These are phyloP conservation scores for Eutrema salsugineum DNA, from an alignment of 441 rosid genomes.

Conservation along the genomic window DNA sequence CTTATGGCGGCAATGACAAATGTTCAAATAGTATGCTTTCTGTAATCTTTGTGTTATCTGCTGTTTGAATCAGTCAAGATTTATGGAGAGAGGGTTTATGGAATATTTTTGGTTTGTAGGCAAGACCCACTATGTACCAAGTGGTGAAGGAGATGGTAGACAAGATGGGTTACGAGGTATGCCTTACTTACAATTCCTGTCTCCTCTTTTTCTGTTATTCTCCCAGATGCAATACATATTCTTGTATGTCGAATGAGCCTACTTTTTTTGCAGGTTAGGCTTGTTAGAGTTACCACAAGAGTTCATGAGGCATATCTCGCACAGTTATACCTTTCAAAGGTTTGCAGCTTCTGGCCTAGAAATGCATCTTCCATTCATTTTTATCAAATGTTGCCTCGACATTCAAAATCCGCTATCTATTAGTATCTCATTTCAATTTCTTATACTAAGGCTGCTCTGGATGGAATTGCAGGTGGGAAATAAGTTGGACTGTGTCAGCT, in stretches of 20 bases:
- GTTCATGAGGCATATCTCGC: conserved; percentile 89
- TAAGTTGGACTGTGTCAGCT: conserved; percentile 55
- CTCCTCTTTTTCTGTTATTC: background rate
- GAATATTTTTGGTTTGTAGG: conserved; percentile 38
- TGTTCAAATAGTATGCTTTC: conserved; percentile 63
- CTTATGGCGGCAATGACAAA: conserved; percentile 89
- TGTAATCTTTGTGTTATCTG: background rate
- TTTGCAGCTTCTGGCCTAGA: conserved; percentile 5
- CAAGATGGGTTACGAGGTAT: conserved; percentile 79
- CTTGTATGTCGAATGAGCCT: background rate
- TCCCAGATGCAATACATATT: background rate
- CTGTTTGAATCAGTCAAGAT: background rate
- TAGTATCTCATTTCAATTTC: background rate
- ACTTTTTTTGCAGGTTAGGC: conserved; percentile 59
- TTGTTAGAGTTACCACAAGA: conserved; percentile 81
- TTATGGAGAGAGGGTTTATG: background rate
- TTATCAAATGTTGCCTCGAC: background rate
- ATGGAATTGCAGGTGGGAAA: conserved; percentile 47
- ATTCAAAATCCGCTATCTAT: background rate
- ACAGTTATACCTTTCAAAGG: conserved; percentile 76
- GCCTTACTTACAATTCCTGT: conserved; percentile 6
- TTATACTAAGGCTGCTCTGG: background rate
- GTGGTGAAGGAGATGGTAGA: conserved; percentile 85
- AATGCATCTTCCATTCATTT: background rate
- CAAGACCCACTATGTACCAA: conserved; percentile 82